Base-by-base conservation (phyloP, 192 early-diverging fungal species). In the Phycomyces nitens region DNA sequence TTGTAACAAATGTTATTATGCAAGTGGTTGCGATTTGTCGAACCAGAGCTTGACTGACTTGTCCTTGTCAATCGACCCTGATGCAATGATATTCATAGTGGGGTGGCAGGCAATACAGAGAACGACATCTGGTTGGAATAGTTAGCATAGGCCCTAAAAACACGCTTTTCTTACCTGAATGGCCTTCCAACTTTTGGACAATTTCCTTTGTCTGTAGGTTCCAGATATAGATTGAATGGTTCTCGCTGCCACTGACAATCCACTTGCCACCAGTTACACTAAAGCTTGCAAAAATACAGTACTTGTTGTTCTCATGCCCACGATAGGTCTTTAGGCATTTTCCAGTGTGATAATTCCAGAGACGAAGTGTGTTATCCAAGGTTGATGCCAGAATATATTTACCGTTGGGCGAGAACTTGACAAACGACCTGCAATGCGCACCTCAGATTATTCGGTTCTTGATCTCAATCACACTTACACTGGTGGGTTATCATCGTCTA, bases 401-500 rank as follows among this genome's bases (percentile, higher is more conserved):
- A 58, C 96, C 93, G 74, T 99, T 99, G 39, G 97, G 97, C 29
- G 96, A 98, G 72, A 99, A 99, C 73, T 95, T 95, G 14, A 95
- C 95, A 81, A 92, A 97, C 7, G 93, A 90, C 10, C 88, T 92
- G 56, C 26, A 40, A 64, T 18, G 23, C 14, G 52, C 15, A 20
- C 9, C 39, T 29, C 20, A 44, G 41, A 7, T 26, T n/a, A 41
- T 39, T 47, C 11, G 3, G 15, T 44, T 41, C 29, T 62, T 34
- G 20, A 66, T 47, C 21, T 44, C 16, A 51, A 53, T 26, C 9
- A 57, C 10, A 70, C 85, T 83, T 74, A 94, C 85, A 98, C 96
- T 16, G 91, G 88, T 52, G 93, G 96, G 62, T 95, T 96, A 64
- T 92, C 90, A 69, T 97, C 96, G 71, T 95, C 92, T 16, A 99